Conservation (phyloP, 2,329 filamentous ascomycete species). For the Xylariomycetidae sp. region DNA sequence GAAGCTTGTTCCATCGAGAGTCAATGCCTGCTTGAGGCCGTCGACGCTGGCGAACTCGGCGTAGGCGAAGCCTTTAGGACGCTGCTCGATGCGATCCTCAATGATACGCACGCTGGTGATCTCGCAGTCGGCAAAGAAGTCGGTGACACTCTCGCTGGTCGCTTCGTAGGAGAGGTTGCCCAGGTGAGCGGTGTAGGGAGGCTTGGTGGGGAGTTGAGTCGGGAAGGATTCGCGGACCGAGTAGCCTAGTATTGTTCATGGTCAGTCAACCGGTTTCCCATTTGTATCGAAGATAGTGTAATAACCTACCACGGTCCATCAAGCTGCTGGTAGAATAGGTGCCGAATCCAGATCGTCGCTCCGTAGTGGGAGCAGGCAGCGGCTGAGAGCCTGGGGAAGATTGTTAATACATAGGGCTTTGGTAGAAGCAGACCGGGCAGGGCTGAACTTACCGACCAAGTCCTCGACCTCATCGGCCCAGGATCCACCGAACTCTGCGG, state of each 20-base stretch:
- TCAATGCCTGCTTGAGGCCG: constrained; percentile 84
- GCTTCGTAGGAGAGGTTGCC: constrained; percentile 97
- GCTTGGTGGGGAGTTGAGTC: constrained; percentile 70
- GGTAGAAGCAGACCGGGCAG: constrained; percentile 12
- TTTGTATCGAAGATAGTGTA: too few relatives aligned
- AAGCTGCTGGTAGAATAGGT: too few relatives aligned
- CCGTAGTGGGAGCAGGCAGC: constrained; percentile 37
- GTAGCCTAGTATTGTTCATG: too few relatives aligned
- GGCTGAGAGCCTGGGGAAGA: constrained; percentile 46
- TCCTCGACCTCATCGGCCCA: constrained; percentile 99
- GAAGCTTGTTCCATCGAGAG: constrained; percentile 74
- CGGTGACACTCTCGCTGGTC: constrained; percentile 72
- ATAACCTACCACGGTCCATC: too few relatives aligned
- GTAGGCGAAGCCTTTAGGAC: constrained; percentile 97
- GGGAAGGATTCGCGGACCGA: constrained; percentile 70
- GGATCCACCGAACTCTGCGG: constrained; percentile 59
- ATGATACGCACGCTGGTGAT: constrained; percentile 92
- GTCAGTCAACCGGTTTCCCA: too few relatives aligned
- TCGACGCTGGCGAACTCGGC: constrained; percentile 87
- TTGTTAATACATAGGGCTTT: constrained; percentile 15
- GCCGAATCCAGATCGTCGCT: constrained; percentile 21
- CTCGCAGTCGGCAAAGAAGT: constrained; percentile 80
- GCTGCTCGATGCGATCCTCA: constrained; percentile 87
- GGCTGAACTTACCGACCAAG: constrained; percentile 58
- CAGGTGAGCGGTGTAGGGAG: constrained; percentile 91